phyloP scores from a whole-genome alignment of 805 yeast genomes.

The Candida cerambycidarum region DNA sequence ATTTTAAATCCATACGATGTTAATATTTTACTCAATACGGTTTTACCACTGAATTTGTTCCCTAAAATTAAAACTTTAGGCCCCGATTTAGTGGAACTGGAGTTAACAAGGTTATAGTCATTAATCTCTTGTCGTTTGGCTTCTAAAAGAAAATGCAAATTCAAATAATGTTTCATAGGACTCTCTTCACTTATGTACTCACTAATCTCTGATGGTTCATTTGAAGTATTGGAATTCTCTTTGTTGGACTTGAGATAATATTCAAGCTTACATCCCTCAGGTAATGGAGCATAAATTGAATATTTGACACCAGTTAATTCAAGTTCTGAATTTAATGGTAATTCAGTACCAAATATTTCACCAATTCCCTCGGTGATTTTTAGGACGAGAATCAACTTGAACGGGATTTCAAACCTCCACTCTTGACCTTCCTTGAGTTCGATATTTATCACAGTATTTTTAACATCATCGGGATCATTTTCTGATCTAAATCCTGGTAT shows the following conservation, averaged over 20 bases:
- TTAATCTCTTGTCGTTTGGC: slow-evolving; percentile 38
- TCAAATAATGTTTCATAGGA: slow-evolving; percentile 60
- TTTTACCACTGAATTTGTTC: slow-evolving; percentile 70
- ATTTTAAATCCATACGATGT: slow-evolving; percentile 74
- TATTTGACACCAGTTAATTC: slow-evolving; percentile 39
- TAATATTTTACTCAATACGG: slow-evolving; percentile 67
- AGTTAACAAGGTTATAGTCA: slow-evolving; percentile 20
- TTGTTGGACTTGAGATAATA: slow-evolving; percentile 27
- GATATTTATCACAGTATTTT: slow-evolving; percentile 18
- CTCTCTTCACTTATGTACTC: slow-evolving; percentile 75
- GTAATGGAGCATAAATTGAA: slow-evolving; percentile 41
- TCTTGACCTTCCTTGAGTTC: slow-evolving; percentile 48
- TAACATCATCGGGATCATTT: slow-evolving; percentile 8
- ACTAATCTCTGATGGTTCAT: slow-evolving; percentile 40
- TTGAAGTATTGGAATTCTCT: slow-evolving; percentile 20
- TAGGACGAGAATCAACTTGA: slow-evolving; percentile 49
- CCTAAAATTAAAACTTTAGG: slow-evolving; percentile 78
- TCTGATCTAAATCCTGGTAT: slow-evolving; percentile 16
- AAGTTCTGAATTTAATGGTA: slow-evolving; percentile 63
- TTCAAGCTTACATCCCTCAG: slow-evolving; percentile 64
- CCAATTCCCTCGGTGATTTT: slow-evolving; percentile 67
- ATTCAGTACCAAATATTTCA: slow-evolving; percentile 91
- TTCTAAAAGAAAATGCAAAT: slow-evolving; percentile 76
- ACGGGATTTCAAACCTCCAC: slow-evolving; percentile 75
- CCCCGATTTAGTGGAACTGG: slow-evolving; percentile 33